Evolutionary conservation across 1,284 basidiomycete genomes (phyloP).

Genomic region (Sporisorium graminicola): DNA sequence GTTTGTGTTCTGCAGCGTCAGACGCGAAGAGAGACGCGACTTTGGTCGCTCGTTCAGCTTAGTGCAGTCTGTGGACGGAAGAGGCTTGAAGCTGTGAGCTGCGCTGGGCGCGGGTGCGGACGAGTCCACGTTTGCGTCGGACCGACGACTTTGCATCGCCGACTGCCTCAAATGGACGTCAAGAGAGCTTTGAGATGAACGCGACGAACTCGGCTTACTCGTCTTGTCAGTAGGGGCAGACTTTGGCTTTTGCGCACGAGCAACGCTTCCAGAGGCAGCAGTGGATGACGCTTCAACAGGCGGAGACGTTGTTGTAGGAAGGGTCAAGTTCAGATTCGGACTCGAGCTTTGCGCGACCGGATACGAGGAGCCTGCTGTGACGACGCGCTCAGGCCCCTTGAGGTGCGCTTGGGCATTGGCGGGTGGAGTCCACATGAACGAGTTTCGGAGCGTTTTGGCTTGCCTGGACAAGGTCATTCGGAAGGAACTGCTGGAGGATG

Average conservation of each 20-base stretch:
- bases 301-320: background rate
- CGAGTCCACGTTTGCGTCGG: background rate
- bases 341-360: constrained; percentile 24
- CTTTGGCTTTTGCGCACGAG: background rate
- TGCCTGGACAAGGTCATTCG: constrained; percentile 43
- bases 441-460: constrained; percentile 36
- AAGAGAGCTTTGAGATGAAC: constrained; percentile 4
- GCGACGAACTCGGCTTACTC: constrained; percentile 5
- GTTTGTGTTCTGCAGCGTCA: constrained; percentile 20
- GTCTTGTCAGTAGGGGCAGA: background rate
- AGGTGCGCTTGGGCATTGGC: background rate
- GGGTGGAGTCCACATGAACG: constrained; percentile 32
- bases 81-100: constrained; percentile 7
- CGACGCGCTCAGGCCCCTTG: constrained; percentile 2
- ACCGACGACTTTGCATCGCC: background rate
- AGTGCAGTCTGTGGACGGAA: constrained; percentile 23
- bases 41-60: constrained; percentile 21
- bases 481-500: constrained; percentile 34
- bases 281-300: background rate
- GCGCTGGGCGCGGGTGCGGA: constrained; percentile 3
- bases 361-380: background rate
- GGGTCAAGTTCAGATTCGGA: constrained; percentile 10
- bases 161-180: constrained; percentile 2
- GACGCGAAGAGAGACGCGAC: constrained; percentile 29
- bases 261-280: background rate